Evolutionary conservation across 2,329 filamentous ascomycete species (phyloP).

Genomic region (Sporothrix curviconia): DNA sequence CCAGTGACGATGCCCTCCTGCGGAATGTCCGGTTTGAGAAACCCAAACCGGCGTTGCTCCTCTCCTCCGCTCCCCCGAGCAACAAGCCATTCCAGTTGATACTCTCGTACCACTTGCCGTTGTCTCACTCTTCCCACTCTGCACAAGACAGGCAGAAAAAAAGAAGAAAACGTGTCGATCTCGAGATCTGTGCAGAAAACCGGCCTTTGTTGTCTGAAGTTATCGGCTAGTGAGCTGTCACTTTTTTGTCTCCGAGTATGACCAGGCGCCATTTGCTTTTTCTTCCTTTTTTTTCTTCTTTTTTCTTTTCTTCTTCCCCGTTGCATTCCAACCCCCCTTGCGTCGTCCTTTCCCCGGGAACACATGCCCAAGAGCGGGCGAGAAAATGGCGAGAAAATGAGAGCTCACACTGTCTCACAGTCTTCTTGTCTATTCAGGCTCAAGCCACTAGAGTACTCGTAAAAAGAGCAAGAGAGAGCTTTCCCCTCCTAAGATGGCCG

Average conservation of each 20-base stretch:
- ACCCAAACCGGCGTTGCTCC: not conserved
- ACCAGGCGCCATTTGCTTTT: too few relatives aligned
- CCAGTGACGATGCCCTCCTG: not conserved
- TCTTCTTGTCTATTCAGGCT: too few relatives aligned
- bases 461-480: too few relatives aligned
- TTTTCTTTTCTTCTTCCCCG: not conserved
- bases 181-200: not conserved
- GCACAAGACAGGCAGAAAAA: not conserved
- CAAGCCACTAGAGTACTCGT: too few relatives aligned
- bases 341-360: not conserved
- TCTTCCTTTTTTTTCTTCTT: not conserved
- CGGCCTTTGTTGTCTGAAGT: too few relatives aligned
- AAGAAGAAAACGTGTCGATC: not conserved
- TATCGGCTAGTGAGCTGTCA: not conserved
- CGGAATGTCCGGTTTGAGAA: not conserved
- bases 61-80: not conserved
- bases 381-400: too few relatives aligned
- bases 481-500: not conserved
- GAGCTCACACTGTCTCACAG: not conserved
- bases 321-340: not conserved
- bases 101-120: too few relatives aligned
- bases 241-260: not conserved
- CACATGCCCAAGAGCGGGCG: not conserved
- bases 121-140: not conserved
- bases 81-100: conserved; percentile 3